These are phyloP conservation scores for Corynespora cassiicola DNA, from an alignment of 2,329 filamentous ascomycete genomes.

Conservation along the genomic window DNA sequence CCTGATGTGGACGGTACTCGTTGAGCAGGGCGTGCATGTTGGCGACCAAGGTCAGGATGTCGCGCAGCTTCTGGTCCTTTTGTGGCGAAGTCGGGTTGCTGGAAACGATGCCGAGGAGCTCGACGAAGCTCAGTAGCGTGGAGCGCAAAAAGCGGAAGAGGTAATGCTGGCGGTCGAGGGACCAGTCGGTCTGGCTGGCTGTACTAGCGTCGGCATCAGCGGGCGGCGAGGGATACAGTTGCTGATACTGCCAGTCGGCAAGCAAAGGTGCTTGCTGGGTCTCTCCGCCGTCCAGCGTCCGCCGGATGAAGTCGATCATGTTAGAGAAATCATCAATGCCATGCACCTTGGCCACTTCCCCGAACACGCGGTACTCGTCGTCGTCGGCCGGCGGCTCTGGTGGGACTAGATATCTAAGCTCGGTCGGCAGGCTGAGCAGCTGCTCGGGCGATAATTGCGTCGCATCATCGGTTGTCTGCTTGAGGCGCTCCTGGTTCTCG, in stretches of 20 bases:
- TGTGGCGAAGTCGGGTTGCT: slow-evolving; percentile 68
- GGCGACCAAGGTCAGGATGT: slow-evolving; percentile 82
- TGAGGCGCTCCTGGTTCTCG: slow-evolving; percentile 70
- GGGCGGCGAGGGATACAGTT: slow-evolving; percentile 65
- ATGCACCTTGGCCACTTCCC: slow-evolving; percentile 61
- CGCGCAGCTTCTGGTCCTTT: slow-evolving; percentile 74
- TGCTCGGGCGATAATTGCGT: slow-evolving; percentile 27
- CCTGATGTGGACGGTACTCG: slow-evolving; percentile 92
- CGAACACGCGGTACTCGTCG: slow-evolving; percentile 75
- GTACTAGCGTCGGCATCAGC: slow-evolving; percentile 50
- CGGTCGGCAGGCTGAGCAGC: slow-evolving; percentile 65
- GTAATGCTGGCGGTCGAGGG: slow-evolving; percentile 61
- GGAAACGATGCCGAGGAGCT: slow-evolving; percentile 75
- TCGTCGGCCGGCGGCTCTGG: slow-evolving; percentile 75
- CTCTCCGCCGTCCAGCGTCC: slow-evolving; percentile 28
- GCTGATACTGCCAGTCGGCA: slow-evolving; percentile 72
- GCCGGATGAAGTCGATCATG: slow-evolving; percentile 30
- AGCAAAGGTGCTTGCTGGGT: slow-evolving; percentile 65
- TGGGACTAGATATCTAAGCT: slow-evolving; percentile 80
- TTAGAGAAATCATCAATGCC: slow-evolving; percentile 31
- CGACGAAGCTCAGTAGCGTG: slow-evolving; percentile 85
- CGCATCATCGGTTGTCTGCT: neutral
- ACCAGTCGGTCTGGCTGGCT: slow-evolving; percentile 57
- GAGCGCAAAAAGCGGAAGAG: slow-evolving; percentile 83
- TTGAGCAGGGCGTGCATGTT: slow-evolving; percentile 95